Evolutionary conservation across 2,329 filamentous ascomycete genomes (phyloP).

Genomic region (Aaosphaeria pasadenensis): DNA sequence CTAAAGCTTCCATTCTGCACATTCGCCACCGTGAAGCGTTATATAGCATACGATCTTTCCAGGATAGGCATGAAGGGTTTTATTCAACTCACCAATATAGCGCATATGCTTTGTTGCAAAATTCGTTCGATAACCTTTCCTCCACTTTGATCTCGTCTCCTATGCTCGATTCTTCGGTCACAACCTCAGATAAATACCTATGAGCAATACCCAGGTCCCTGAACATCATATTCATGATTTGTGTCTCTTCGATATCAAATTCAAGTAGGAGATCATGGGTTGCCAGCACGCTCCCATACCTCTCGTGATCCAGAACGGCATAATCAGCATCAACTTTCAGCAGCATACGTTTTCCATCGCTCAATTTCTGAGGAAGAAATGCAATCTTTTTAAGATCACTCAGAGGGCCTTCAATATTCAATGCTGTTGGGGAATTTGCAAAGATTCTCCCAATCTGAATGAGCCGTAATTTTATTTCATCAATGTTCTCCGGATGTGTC

Average conservation of each 20-base stretch:
- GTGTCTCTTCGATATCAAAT: slow-evolving; percentile 11
- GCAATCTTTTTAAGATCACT: slow-evolving; percentile 7
- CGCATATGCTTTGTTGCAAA: slow-evolving; percentile 14
- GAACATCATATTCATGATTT: slow-evolving; percentile 13
- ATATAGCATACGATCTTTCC: no score
- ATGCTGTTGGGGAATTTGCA: slow-evolving; percentile 3
- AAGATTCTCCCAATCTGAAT: slow-evolving; percentile 14
- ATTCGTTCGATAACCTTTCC: slow-evolving; percentile 2
- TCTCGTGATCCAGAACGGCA: slow-evolving; percentile 12
- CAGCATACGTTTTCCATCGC: slow-evolving; percentile 2
- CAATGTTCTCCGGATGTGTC: slow-evolving; percentile 3
- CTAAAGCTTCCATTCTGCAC: no score
- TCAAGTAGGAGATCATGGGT: slow-evolving; percentile 8
- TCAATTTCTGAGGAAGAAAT: slow-evolving; percentile 10
- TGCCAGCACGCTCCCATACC: slow-evolving; percentile 10
- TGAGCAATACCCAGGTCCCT: slow-evolving; percentile 4
- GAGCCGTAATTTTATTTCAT: slow-evolving; percentile 6
- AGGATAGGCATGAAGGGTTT: neutral
- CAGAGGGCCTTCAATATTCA: slow-evolving; percentile 3
- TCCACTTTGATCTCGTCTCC: slow-evolving; percentile 4
- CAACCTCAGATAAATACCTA: slow-evolving; percentile 13
- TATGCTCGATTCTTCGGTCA: slow-evolving; percentile 10
- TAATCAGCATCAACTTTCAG: slow-evolving; percentile 11
- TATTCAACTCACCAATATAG: slow-evolving; percentile 16
- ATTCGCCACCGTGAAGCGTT: no score